A percentile compares a stretch with the other conserved stretches of the same genome.
Evolutionary conservation across 345 rosid species (phyloP).

Genomic region (Noccaea caerulescens): DNA sequence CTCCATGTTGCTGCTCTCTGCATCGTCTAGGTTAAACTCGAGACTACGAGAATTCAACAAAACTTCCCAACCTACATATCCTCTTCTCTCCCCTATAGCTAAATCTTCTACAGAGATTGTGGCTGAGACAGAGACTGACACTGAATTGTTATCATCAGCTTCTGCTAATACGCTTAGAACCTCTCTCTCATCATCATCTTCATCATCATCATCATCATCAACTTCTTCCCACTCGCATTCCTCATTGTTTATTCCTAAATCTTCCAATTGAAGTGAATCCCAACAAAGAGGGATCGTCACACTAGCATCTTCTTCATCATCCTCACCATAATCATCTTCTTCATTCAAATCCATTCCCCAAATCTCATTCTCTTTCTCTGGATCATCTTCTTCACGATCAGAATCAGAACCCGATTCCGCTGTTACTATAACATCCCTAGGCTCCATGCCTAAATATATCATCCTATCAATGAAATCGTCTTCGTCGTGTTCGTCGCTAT

Average conservation of each 20-base stretch:
- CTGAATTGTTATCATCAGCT: conserved; percentile 62
- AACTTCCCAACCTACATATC: conserved; percentile 79
- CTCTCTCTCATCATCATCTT: conserved; percentile 71
- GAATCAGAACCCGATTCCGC: conserved; percentile 56
- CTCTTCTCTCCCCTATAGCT: conserved; percentile 56
- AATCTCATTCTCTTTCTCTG: conserved; percentile 45
- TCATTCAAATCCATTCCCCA: conserved; percentile 44
- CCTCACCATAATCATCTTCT: conserved; percentile 46
- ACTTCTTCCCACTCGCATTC: conserved; percentile 97
- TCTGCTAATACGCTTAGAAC: conserved; percentile 60
- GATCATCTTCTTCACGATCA: conserved; percentile 45
- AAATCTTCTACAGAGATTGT: conserved; percentile 59
- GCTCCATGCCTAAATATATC: conserved; percentile 49
- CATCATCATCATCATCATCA: conserved; percentile 71
- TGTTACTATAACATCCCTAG: conserved; percentile 46
- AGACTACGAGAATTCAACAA: conserved; percentile 68
- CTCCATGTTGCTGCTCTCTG: conserved; percentile 49
- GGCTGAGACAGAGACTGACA: conserved; percentile 60
- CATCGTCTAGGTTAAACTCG: conserved; percentile 58
- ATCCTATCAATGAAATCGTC: conserved; percentile 59
- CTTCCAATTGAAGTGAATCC: conserved; percentile 82
- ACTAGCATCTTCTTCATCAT: conserved; percentile 54
- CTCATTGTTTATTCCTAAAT: conserved; percentile 58
- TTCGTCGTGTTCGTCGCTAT: conserved; percentile 40
- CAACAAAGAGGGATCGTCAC: conserved; percentile 63